Base-by-base conservation (phyloP, 345 rosid genomes). In the Diplotaxis tenuifolia region DNA sequence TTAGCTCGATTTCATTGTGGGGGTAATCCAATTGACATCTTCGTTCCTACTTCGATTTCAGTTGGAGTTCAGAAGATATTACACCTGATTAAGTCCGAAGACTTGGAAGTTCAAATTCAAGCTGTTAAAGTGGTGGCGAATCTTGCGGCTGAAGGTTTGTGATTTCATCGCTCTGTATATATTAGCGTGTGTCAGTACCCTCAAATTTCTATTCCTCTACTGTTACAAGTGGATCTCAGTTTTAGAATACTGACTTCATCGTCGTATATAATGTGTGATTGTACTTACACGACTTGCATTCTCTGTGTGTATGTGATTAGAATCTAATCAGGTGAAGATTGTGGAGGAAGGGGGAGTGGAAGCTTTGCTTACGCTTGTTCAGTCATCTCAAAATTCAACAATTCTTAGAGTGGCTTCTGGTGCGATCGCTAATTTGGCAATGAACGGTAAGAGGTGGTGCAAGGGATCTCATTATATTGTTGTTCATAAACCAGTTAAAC, bases 321-420 rank as follows among this genome's bases (percentile, higher is more conserved):
- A 91, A 67, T 68, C 57, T 78, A 90, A 91, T 75, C 98, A 94
- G 75, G 91, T 85, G 62, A 88, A 82, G 84, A 88, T 94, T 69
- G 93, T 91, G 75, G 96, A 94, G 77, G 98, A 88, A 80, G 96
- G 96, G 38, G 98, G 98, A 65, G 83, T 94, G 73, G 93, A 89
- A 81, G 97, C 93, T 45, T 71, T 94, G 76, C 93, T 91, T 66
- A 76, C 70, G 76, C 83, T 94, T 75, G 68, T 91, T 60, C 85
- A 77, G 71, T 81, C 90, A 36, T 91, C 98, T 49, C 83, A 83
- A 42, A 89, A 87, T 55, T 62, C 89, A 50, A 91, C 98, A 38
- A 85, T 93, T 63, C 92, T 91, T 61, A 81, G 97, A 83, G 98
- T 93, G 82, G 96, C 98, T 76, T 88, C 97, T 19, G 98, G 98